Evolutionary conservation across 2,329 filamentous ascomycete species (phyloP).

Genomic region (Verticillium nonalfalfae): DNA sequence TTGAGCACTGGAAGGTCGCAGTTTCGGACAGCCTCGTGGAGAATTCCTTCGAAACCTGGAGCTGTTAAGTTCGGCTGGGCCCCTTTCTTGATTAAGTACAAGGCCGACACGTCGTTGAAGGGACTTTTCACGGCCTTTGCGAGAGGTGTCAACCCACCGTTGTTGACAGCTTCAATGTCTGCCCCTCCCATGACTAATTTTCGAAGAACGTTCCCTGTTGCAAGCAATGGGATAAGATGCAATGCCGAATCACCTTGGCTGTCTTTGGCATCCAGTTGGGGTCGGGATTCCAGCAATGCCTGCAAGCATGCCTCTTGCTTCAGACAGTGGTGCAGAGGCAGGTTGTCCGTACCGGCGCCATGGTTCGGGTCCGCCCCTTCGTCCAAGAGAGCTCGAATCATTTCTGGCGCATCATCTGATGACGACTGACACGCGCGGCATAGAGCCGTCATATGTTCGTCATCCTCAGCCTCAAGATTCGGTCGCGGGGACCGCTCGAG

Average conservation of each 20-base stretch:
- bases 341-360: neutral
- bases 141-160: constrained; percentile 6
- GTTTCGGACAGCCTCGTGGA: neutral
- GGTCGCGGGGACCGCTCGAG: constrained; percentile 5
- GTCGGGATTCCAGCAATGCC: constrained; percentile 4
- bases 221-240: neutral
- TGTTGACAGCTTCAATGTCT: constrained; percentile 3
- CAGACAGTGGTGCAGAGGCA: constrained; percentile 1
- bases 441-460: constrained; percentile 8
- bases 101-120: neutral
- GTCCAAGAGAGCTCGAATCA: constrained; percentile 8
- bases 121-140: neutral
- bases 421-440: constrained; percentile 2
- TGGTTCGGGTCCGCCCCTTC: constrained; percentile 12
- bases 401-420: neutral
- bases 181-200: constrained; percentile 10
- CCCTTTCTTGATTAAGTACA: neutral
- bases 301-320: neutral
- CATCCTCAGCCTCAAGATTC: constrained; percentile 4
- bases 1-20: neutral
- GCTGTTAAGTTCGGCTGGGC: neutral
- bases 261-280: constrained; percentile 2
- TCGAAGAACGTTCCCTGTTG: neutral
- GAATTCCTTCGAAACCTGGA: neutral
- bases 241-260: constrained; percentile 3